phyloP scores from a whole-genome alignment of 2,329 filamentous ascomycete species.

The Orbilia javanica region DNA sequence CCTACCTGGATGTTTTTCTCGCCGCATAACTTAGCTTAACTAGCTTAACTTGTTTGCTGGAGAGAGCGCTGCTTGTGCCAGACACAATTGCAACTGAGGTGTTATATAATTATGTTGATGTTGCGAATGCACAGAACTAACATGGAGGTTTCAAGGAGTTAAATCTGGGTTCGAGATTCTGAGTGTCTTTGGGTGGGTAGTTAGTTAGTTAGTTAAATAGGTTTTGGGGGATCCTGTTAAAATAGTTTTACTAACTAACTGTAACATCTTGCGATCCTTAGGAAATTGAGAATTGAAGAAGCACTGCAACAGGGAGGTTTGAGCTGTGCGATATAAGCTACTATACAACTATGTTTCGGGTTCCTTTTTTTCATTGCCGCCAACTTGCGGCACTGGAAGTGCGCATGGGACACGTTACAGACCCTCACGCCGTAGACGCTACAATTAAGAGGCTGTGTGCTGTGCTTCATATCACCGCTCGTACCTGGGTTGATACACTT shows the following conservation, averaged over 20 bases:
- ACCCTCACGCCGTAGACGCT: background rate
- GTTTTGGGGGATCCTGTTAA: background rate
- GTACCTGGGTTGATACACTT: background rate
- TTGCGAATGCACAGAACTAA: constrained; percentile 7
- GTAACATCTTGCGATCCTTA: background rate
- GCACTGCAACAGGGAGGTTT: background rate
- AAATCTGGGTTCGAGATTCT: background rate
- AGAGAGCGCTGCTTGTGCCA: too few species aligned
- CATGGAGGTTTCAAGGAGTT: background rate
- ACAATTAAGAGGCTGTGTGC: too few species aligned
- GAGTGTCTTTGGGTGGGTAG: background rate
- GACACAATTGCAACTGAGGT: too few species aligned
- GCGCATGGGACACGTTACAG: background rate
- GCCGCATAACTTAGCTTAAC: background rate
- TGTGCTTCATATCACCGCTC: background rate
- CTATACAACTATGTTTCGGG: background rate
- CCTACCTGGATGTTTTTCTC: background rate
- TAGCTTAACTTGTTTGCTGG: too few species aligned
- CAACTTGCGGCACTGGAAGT: background rate
- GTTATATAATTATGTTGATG: too few species aligned
- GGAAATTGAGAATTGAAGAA: background rate
- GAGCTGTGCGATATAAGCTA: background rate
- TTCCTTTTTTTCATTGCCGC: background rate
- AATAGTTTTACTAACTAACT: background rate
- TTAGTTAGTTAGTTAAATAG: too few species aligned